Conservation (phyloP, 768 basidiomycete genomes). For the Brasilioporus rufonigricans region DNA sequence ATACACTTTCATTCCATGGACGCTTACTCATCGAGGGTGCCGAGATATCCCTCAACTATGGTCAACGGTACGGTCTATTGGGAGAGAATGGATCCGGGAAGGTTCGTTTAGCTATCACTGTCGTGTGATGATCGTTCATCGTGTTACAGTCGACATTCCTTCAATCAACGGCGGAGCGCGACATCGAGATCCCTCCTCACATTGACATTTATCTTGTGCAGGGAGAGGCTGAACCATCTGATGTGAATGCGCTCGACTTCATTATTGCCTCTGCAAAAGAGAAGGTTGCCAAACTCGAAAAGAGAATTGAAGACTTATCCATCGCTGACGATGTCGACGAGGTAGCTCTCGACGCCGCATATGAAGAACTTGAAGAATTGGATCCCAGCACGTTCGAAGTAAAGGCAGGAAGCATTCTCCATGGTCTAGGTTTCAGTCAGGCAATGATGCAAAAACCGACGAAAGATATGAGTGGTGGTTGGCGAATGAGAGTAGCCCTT, state of each 20-base stretch:
- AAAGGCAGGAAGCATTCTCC: constrained; percentile 94
- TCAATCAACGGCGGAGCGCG: constrained; percentile 92
- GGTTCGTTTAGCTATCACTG: constrained; percentile 43
- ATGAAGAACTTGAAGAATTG: constrained; percentile 96
- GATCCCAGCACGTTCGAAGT: constrained; percentile 95
- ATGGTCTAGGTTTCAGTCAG: constrained; percentile 90
- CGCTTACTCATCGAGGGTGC: constrained; percentile 68
- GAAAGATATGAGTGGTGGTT: constrained; percentile 99
- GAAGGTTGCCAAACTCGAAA: constrained; percentile 92
- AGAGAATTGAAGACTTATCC: constrained; percentile 90
- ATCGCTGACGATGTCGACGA: constrained; percentile 90
- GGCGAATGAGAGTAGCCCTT: constrained; percentile 98
- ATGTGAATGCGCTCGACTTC: constrained; percentile 95
- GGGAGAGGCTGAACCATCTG: constrained; percentile 94
- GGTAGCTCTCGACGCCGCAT: constrained; percentile 78
- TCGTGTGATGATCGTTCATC: constrained; percentile 7
- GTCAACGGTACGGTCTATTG: constrained; percentile 90
- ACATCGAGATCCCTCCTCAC: constrained; percentile 91
- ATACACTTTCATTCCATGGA: constrained; percentile 96
- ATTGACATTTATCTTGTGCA: constrained; percentile 97
- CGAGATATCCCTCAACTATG: constrained; percentile 81
- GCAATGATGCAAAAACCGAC: constrained; percentile 96
- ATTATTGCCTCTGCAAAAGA: constrained; percentile 89
- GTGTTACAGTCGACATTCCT: constrained; percentile 83
- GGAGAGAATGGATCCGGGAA: constrained; percentile 99